Base-by-base conservation (phyloP, 2,329 filamentous ascomycete species). In the Colletotrichum eremochloae region DNA sequence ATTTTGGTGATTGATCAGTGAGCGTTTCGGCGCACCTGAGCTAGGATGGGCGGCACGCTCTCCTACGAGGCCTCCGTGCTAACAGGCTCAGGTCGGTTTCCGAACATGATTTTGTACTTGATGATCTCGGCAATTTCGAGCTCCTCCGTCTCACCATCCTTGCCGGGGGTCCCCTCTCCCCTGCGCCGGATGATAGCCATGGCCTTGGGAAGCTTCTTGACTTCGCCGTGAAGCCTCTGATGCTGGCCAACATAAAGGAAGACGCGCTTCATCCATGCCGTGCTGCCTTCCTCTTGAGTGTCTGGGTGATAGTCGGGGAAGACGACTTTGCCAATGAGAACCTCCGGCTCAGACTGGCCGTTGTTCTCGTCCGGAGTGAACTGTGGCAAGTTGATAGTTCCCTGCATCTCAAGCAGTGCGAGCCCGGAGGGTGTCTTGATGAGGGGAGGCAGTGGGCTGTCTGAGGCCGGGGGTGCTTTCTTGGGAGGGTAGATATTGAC, bases 381-480 rank as follows among this genome's bases (percentile, higher is more conserved):
- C 2, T 83, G 74, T 9, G 94, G 91, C 1, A 95, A 86, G 81
- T 97, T 96, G 83, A 99, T 92, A 18, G 90, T 94, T 73, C 95
- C 96, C 85, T 99, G 96, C 18, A 99, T 89, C 83, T 98, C 96
- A 69, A 99, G 86, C 57, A 99, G 87, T 24, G 96, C 96, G 52
- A 98, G 89, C 63, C 96, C 96, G 0, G 93, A 91, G 0, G 96
- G 96, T 0, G 96, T 98, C 77, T 95, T 93, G 20, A 98, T 89
- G 74, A 97, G 87, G n/a, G 88, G 81, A 1, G 96, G 96, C 5
- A 98, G 89, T 5, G 93, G 91, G 70, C 82, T 87, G 40, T 68
- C 52, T 1, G 77, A 65, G n/a, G 74, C 53, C 7, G 76, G 38
- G n/a, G 74, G 48, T 29, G 70, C 67, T 18, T 76, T 69, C 31